Evolutionary conservation across 2,329 filamentous ascomycete genomes (phyloP).

Genomic region (Mycosphaerella arachidis): DNA sequence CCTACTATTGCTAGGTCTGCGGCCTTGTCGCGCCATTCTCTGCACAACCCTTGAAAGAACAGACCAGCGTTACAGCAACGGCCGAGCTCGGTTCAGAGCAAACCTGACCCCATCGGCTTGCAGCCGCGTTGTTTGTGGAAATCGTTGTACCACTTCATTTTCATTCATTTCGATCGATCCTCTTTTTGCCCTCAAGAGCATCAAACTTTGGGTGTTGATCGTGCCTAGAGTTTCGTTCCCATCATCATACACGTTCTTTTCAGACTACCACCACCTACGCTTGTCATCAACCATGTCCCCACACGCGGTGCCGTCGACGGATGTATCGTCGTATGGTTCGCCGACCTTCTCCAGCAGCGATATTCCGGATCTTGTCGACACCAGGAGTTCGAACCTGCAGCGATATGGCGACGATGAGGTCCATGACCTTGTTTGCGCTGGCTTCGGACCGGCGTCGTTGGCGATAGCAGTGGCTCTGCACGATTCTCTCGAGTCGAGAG

Average conservation of each 20-base stretch:
- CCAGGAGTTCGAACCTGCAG: slow-evolving; percentile 36
- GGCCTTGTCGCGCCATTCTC: background rate
- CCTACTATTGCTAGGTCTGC: background rate
- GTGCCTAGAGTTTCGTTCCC: background rate
- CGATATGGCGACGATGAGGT: slow-evolving; percentile 58
- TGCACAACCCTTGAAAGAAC: background rate
- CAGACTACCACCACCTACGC: background rate
- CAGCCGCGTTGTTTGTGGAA: background rate
- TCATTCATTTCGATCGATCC: background rate
- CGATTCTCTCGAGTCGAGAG: slow-evolving; percentile 59
- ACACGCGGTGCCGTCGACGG: slow-evolving; percentile 14
- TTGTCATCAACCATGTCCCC: slow-evolving; percentile 17
- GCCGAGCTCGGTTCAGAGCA: slow-evolving; percentile 2
- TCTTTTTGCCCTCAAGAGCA: background rate
- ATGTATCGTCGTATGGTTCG: slow-evolving; percentile 1
- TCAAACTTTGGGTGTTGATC: background rate
- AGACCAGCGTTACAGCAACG: slow-evolving; percentile 2
- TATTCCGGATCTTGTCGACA: slow-evolving; percentile 14
- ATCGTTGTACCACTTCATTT: background rate
- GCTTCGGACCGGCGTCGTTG: slow-evolving; percentile 87
- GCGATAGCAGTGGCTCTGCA: slow-evolving; percentile 85
- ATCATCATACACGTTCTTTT: background rate
- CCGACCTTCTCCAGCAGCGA: slow-evolving; percentile 10
- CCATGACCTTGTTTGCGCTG: slow-evolving; percentile 83
- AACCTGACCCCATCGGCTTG: slow-evolving; percentile 1